A percentile compares a stretch with the other conserved stretches of the same genome.
These are phyloP conservation scores for Akanthomyces uredinophilus DNA, from an alignment of 2,329 filamentous ascomycete genomes.

Conservation along the genomic window DNA sequence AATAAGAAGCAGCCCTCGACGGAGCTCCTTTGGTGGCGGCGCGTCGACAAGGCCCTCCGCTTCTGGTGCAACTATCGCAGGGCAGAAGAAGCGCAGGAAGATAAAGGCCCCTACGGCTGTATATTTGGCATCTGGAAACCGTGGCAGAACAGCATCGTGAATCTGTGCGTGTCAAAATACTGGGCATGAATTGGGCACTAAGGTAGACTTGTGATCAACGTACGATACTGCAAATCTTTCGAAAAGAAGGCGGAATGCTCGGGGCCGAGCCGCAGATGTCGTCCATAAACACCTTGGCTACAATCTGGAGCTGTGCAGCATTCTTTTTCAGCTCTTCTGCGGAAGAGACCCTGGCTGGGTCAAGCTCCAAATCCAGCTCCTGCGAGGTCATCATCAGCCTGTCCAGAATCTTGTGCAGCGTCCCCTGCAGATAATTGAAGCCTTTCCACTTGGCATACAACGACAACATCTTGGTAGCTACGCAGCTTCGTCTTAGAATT, in stretches of 20 bases:
- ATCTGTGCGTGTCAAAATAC: constrained; percentile 37
- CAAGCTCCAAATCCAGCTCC: constrained; percentile 62
- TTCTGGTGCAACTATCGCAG: constrained; percentile 66
- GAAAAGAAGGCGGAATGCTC: constrained; percentile 58
- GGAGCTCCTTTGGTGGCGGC: constrained; percentile 62
- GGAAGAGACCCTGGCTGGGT: constrained; percentile 56
- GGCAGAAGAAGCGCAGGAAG: constrained; percentile 67
- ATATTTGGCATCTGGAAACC: constrained; percentile 66
- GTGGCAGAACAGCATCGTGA: constrained; percentile 55
- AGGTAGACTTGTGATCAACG: constrained; percentile 23
- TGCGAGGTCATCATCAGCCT: constrained; percentile 61
- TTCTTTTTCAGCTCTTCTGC: constrained; percentile 62
- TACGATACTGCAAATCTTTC: constrained; percentile 63
- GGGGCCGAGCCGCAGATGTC: constrained; percentile 61
- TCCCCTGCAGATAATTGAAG: constrained; percentile 55
- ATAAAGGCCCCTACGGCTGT: constrained; percentile 68
- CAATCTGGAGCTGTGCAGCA: constrained; percentile 58
- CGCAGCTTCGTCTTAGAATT: constrained; percentile 61
- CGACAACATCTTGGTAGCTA: constrained; percentile 68
- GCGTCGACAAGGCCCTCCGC: constrained; percentile 58
- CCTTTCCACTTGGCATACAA: constrained; percentile 70
- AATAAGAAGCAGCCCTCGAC: constrained; percentile 61
- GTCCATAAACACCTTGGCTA: constrained; percentile 67
- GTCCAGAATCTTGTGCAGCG: constrained; percentile 62
- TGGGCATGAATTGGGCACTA: background rate